Evolutionary conservation across 2,329 filamentous ascomycete genomes (phyloP), one percentile per base, ranked within the genome.

Genomic region (Fusarium palustre): DNA sequence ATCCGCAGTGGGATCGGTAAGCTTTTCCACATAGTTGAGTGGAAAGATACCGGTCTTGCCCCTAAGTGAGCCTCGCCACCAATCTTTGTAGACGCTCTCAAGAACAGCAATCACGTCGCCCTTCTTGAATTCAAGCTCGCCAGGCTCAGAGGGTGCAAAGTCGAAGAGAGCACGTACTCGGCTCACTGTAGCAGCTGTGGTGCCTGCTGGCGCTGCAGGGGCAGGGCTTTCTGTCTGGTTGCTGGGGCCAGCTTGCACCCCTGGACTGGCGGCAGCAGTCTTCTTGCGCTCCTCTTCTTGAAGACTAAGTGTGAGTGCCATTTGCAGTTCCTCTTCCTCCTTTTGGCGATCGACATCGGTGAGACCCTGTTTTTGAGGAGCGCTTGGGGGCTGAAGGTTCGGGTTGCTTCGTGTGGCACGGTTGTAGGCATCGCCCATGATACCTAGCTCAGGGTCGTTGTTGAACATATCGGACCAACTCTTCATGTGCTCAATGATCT

Each of bases 1-100:
- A 72, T 98, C 95, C 20, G 91, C 90, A 0, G 96, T 98, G 7
- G 96, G 96, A 76, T 99, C 96, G 57, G 94, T 90, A 69, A 99
- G 84, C 81, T 99, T 99, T 82, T 99, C 96, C 18, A 99, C 96
- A 76, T 99, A 99, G 82, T 99, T 99, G 70, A 99, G 87, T 9
- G 96, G 96, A 80, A 99, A 99, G 70, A 99, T 99, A 73, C 96
- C 96, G 9, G 94, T 97, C 80, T 97, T 93, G 22, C 96, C 96
- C 77, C 94, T 90, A 62, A 99, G 83, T 42, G 94, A 97, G 2
- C 96, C 96, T 74, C 97, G 95, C 96, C 96, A 99, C 96, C 96
- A 99, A 80, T 99, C 96, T 81, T 98, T 99, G 83, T 97, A 99
- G 3, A 98, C 96, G 2, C 94, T 97, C 80, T 98, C 96, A 41